These are phyloP conservation scores for Pseudogymnoascus sp. DNA, from an alignment of 2,329 filamentous ascomycete species.

Conservation along the genomic window DNA sequence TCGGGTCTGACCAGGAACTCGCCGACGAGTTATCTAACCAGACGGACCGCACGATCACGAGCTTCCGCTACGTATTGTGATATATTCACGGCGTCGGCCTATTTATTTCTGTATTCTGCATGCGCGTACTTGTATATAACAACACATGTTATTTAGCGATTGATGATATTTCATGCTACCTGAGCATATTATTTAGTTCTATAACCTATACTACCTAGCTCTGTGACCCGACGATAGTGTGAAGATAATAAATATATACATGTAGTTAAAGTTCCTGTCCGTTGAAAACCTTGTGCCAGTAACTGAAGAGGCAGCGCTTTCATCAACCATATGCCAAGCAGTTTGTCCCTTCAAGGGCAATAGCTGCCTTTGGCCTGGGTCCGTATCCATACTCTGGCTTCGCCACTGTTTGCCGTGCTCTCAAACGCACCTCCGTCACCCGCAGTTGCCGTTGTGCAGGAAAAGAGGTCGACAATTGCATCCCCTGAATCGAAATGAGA, in stretches of 20 bases:
- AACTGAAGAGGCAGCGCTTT: not conserved
- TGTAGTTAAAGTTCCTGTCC: not conserved
- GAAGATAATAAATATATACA: not conserved
- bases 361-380: not conserved
- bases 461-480: not conserved
- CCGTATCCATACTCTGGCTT: conserved; percentile 1
- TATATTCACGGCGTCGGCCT: not conserved
- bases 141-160: not conserved
- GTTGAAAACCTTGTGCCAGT: not conserved
- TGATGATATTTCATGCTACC: not conserved
- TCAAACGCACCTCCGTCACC: not conserved
- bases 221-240: not conserved
- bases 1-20: conserved; percentile 5
- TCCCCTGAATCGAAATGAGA: not conserved
- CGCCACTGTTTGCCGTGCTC: not conserved
- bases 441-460: not conserved
- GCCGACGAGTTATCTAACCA: conserved; percentile 9
- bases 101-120: not conserved
- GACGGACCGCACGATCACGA: not conserved
- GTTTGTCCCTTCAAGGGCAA: not conserved
- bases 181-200: not conserved
- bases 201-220: not conserved
- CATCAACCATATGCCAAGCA: not conserved
- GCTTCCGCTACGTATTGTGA: not conserved
- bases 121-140: not conserved